Evolutionary conservation across 371 early-diverging fungal species (phyloP).

Genomic region (Mortierella sp.): DNA sequence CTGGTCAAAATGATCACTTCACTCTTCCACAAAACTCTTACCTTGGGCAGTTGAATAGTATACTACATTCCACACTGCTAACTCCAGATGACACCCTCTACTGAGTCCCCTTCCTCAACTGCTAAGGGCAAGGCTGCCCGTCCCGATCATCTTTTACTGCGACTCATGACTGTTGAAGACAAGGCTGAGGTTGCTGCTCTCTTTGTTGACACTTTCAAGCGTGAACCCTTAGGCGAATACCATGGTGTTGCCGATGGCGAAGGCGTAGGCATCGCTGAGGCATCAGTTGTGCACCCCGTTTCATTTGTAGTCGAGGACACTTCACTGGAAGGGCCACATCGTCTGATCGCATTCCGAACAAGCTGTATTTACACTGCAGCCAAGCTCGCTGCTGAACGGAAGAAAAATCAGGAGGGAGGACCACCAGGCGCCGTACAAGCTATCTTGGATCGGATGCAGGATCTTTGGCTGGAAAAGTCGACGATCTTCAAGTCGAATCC

Average conservation of each 20-base stretch:
- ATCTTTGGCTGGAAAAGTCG: slow-evolving; percentile 31
- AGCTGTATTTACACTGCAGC: slow-evolving; percentile 17
- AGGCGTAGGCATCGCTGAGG: slow-evolving; percentile 15
- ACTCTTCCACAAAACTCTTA: no score
- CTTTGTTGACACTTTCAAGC: slow-evolving; percentile 36
- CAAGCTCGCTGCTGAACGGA: slow-evolving; percentile 4
- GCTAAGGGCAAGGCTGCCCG: slow-evolving; percentile 6
- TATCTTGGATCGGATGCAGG: slow-evolving; percentile 31
- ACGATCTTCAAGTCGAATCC: slow-evolving; percentile 36
- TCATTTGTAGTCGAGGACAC: slow-evolving; percentile 54
- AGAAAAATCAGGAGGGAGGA: slow-evolving; percentile 3
- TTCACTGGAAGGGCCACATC: slow-evolving; percentile 14
- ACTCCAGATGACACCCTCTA: not conserved
- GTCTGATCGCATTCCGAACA: slow-evolving; percentile 41
- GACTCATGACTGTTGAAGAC: slow-evolving; percentile 36
- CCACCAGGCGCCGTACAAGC: slow-evolving; percentile 21
- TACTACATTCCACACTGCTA: not conserved
- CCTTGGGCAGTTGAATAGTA: no score
- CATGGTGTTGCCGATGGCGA: slow-evolving; percentile 22
- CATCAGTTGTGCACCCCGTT: slow-evolving; percentile 32
- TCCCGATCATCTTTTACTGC: slow-evolving; percentile 35
- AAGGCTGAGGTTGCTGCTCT: slow-evolving; percentile 28
- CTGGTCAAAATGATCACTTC: no score
- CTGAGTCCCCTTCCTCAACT: not conserved
- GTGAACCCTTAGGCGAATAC: slow-evolving; percentile 46